phyloP scores from a whole-genome alignment of 495 filamentous ascomycete genomes.

The Hypoxylon intermedium region DNA sequence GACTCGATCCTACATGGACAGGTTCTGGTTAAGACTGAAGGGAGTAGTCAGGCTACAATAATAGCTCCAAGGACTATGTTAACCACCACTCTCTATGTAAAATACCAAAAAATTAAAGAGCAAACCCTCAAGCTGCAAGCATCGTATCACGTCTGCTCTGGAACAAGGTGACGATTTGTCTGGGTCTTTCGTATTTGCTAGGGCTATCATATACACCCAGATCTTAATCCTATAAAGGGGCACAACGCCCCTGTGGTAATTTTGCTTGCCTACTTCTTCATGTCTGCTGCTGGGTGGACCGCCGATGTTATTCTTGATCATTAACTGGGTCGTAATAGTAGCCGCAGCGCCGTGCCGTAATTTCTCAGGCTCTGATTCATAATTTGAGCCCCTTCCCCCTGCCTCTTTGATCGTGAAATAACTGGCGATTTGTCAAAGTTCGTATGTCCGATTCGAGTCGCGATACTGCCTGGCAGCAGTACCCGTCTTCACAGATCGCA shows the following conservation, averaged over 20 bases:
- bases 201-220: background rate
- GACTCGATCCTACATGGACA: conserved; percentile 62
- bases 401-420: too few relatives aligned
- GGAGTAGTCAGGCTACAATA: conserved; percentile 68
- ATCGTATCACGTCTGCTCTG: too few relatives aligned
- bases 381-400: too few relatives aligned
- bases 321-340: too few relatives aligned
- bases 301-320: too few relatives aligned
- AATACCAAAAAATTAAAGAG: conserved; percentile 2
- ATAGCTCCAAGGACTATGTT: background rate
- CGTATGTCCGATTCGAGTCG: too few relatives aligned
- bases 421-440: too few relatives aligned
- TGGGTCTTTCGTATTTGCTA: background rate
- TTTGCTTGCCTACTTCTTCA: background rate
- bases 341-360: too few relatives aligned
- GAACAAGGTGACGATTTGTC: too few relatives aligned
- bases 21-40: conserved; percentile 63
- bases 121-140: background rate
- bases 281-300: background rate
- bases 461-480: too few relatives aligned
- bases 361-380: too few relatives aligned
- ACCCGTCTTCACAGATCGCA: too few relatives aligned
- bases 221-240: background rate
- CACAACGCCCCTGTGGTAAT: background rate
- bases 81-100: conserved; percentile 6